Percentiles rank a stretch among this genome's conserved stretches.
Evolutionary conservation across 306 rosid genomes (phyloP).

Genomic region (Fragaria vesca): DNA sequence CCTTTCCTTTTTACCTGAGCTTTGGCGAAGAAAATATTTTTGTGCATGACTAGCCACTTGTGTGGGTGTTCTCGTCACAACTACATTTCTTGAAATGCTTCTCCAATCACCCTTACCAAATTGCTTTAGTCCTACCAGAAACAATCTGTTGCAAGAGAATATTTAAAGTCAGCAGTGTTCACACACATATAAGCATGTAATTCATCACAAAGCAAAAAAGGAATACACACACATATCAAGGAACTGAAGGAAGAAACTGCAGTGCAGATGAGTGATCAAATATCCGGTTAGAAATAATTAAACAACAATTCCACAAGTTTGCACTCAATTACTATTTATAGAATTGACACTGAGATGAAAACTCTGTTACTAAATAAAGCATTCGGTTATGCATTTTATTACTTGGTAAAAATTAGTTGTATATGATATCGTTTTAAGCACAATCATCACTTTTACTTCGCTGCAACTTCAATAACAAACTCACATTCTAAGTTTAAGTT

Average conservation of each 20-base stretch:
- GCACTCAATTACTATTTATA: background rate
- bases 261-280: background rate
- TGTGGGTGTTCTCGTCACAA: slow-evolving; percentile 83
- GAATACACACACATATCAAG: background rate
- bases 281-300: background rate
- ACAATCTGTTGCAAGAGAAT: slow-evolving; percentile 41
- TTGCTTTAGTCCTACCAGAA: slow-evolving; percentile 59
- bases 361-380: background rate
- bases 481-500: background rate
- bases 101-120: slow-evolving; percentile 99
- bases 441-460: background rate
- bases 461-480: background rate
- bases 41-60: slow-evolving; percentile 99
- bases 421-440: too few relatives aligned
- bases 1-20: slow-evolving; percentile 69
- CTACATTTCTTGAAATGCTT: slow-evolving; percentile 87
- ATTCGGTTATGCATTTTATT: background rate
- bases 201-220: background rate
- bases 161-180: background rate
- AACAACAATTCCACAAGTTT: background rate
- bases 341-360: background rate
- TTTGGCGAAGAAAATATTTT: slow-evolving; percentile 80
- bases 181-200: background rate
- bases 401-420: background rate
- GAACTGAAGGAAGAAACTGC: too few relatives aligned